Evolutionary conservation across 176 grass and related monocot genomes (phyloP), one percentile per base, ranked within the genome.

Genomic region (Coix lacrymajobi): DNA sequence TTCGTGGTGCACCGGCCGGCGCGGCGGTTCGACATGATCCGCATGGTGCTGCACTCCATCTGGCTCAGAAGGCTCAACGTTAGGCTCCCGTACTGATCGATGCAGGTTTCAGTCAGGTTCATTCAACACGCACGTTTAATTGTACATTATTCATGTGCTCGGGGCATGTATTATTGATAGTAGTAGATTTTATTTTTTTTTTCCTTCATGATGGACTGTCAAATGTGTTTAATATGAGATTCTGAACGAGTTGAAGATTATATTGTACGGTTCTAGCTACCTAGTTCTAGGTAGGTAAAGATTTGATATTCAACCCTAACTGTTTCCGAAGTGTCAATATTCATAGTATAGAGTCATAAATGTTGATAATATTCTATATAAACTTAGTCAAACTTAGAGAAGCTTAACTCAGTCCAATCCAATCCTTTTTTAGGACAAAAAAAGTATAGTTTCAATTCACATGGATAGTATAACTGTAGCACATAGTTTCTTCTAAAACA

Each of bases 51-150:
- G 62, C 92, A 95, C 85, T 98, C 96, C 29, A 87, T 98, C 22
- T 98, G 96, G 96, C 78, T 98, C 38, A 93, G 92, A 57, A 80
- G 96, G 79, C 77, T 98, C 38, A 98, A 98, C 79, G 56, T 93
- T 14, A 87, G 87, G 85, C 81, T 98, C 22, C 68, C 56, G 0
- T 97, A 97, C 79, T 97, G 83, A 97, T 60, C 19, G 7, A 66
- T 15, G 40, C 12, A 34, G 13, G 6, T 16, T 11, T 25, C 20
- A 17, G 4, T 34, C 10, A 62, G 57, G 37, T 63, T 20, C n/a
- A 41, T 39, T 25, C 22, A 46, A 15, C 39, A 5, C 40, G 7
- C 12, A 17, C 3, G 4, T 20, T 17, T 66, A 20, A 66, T 16
- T 48, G 32, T 77, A 36, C 11, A 77, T 49, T 5, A 69, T 45